Percentiles rank a stretch among this genome's conserved stretches.
These are phyloP conservation scores for Mycena sanguinolenta DNA, from an alignment of 768 basidiomycete genomes.

Conservation along the genomic window DNA sequence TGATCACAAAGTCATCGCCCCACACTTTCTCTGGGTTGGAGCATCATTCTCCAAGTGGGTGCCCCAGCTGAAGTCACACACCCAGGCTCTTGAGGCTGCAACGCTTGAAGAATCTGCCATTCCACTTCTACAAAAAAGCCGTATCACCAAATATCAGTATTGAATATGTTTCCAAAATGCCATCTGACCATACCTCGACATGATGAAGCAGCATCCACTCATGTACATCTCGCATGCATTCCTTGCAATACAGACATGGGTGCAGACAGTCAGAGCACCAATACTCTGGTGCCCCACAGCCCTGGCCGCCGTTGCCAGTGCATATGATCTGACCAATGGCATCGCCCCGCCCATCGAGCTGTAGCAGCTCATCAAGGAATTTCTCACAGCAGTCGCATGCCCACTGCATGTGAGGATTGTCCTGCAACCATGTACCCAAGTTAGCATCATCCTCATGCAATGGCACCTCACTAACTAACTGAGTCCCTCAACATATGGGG, in stretches of 20 bases:
- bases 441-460: too few species aligned
- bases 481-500: not conserved
- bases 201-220: not conserved
- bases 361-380: not conserved
- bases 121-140: too few species aligned
- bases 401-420: constrained; percentile 6
- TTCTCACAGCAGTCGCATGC: not conserved
- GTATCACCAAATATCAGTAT: too few species aligned
- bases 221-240: not conserved
- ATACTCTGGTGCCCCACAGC: not conserved
- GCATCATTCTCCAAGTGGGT: too few species aligned
- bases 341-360: not conserved
- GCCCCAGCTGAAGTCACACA: too few species aligned
- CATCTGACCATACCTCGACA: not conserved
- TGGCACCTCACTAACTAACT: not conserved
- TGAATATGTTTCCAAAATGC: too few species aligned
- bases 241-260: not conserved
- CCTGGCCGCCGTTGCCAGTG: not conserved
- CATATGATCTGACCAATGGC: not conserved
- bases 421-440: not conserved
- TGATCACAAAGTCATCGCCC: too few species aligned
- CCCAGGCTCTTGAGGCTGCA: too few species aligned
- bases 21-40: too few species aligned
- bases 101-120: too few species aligned
- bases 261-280: not conserved